Evolutionary conservation across 306 rosid species (phyloP).

Genomic region (Rosa rugosa): DNA sequence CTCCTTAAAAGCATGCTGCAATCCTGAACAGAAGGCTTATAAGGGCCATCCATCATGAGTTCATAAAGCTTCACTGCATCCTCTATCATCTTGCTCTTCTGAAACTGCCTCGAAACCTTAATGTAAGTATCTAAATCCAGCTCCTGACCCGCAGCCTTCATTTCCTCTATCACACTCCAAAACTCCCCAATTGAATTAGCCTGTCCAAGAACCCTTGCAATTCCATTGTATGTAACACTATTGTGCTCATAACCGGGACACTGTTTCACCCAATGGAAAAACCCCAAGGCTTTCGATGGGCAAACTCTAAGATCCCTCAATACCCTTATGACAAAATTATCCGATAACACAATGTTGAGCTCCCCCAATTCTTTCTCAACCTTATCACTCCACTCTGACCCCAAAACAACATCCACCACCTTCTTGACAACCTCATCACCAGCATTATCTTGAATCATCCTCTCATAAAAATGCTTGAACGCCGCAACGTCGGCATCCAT

Average conservation of each 20-base stretch:
- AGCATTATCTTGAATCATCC: conserved; percentile 60
- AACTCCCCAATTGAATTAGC: conserved; percentile 55
- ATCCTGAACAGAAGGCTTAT: conserved; percentile 61
- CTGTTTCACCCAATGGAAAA: conserved; percentile 65
- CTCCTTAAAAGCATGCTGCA: conserved; percentile 51
- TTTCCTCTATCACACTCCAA: conserved; percentile 70
- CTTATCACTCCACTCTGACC: conserved; percentile 57
- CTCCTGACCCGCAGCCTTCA: conserved; percentile 56
- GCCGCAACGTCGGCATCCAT: conserved; percentile 51
- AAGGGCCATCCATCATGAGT: conserved; percentile 88
- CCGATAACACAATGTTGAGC: conserved; percentile 47
- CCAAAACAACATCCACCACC: conserved; percentile 50
- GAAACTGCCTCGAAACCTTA: conserved; percentile 69
- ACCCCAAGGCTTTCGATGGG: conserved; percentile 54
- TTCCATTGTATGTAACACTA: conserved; percentile 66
- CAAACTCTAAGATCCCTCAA: conserved; percentile 55
- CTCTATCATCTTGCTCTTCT: conserved; percentile 59
- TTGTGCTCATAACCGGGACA: conserved; percentile 50
- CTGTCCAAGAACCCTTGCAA: conserved; percentile 63
- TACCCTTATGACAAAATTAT: conserved; percentile 54
- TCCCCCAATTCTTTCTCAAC: conserved; percentile 46
- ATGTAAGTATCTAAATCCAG: conserved; percentile 76
- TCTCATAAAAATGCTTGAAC: conserved; percentile 44
- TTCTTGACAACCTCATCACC: conserved; percentile 48
- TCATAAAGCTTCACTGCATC: conserved; percentile 90